Evolutionary conservation across 2,329 filamentous ascomycete species (phyloP), one percentile per base, ranked within the genome.

Genomic region (Fusarium citri): DNA sequence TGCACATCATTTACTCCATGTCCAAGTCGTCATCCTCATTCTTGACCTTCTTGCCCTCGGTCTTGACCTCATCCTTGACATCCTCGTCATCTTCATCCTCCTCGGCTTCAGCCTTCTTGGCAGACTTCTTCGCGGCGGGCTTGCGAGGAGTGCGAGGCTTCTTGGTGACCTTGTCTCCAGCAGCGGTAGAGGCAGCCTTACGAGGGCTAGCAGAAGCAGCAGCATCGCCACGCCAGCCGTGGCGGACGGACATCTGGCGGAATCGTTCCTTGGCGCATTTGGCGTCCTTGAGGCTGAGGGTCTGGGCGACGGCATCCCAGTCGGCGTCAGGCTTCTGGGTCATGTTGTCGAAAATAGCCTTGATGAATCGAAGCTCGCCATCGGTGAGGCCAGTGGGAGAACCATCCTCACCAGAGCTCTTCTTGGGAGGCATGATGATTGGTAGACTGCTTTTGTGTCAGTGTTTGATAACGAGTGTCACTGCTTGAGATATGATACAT

Each of bases 201-300:
- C 76, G 73, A 23, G 80, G 76, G 43, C 71, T 75, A 2, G 56
- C 23, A 15, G 25, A 26, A 11, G 55, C 26, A 14, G 57, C 51
- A 11, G 66, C 47, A 56, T 65, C 48, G 67, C 74, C 76, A 41
- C 78, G 77, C 82, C 82, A 83, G 55, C 76, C 77, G 60, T 83
- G 81, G 22, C 79, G 79, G 60, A 79, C 74, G 16, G 78, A 78
- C 73, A 83, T 80, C 56, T 80, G 76, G 10, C 80, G 78, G 73
- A 82, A 82, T 31, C 80, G 80, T 62, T 82, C 78, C 55, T 80
- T 81, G 62, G 81, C 81, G 60, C 80, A 82, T 50, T 80, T 82
- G 53, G 76, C 79, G 50, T 82, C 78, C 61, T 83, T 82, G 55
- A 83, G 77, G 6, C 76, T 76, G 16, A 81, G 66, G 15, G 74